phyloP scores from a whole-genome alignment of 257 asterid species.

The Solanum pimpinellifolium region DNA sequence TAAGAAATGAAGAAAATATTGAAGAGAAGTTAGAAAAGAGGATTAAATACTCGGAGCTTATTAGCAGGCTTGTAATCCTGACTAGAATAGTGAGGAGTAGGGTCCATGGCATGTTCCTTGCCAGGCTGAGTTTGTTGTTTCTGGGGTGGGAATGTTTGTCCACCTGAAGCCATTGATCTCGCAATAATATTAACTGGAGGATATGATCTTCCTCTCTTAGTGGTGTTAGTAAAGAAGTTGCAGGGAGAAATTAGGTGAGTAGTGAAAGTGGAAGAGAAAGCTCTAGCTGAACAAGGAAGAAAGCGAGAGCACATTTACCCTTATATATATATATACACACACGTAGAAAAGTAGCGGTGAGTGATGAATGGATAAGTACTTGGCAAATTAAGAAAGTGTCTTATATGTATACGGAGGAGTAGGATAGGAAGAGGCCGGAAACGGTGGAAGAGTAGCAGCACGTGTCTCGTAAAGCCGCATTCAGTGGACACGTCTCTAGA shows the following conservation, averaged over 20 bases:
- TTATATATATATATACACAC: background rate
- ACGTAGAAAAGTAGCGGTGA: background rate
- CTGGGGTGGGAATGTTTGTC: slow-evolving; percentile 50
- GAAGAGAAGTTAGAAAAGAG: background rate
- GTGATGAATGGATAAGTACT: background rate
- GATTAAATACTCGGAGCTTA: slow-evolving; percentile 36
- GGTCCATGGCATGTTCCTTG: slow-evolving; percentile 68
- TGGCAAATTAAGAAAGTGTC: background rate
- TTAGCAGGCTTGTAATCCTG: slow-evolving; percentile 43
- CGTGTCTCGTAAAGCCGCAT: background rate
- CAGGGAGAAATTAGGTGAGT: background rate
- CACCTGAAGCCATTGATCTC: slow-evolving; percentile 48
- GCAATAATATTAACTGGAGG: background rate
- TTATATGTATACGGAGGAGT: background rate
- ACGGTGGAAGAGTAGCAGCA: background rate
- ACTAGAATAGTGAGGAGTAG: slow-evolving; percentile 29
- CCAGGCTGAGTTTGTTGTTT: slow-evolving; percentile 71
- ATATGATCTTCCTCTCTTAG: background rate
- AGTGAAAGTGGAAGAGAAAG: background rate
- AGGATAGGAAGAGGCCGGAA: background rate
- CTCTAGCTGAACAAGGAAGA: background rate
- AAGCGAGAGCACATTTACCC: background rate
- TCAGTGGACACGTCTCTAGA: slow-evolving; percentile 19
- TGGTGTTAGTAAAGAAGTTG: background rate
- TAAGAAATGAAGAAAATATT: background rate